Percentiles rank a stretch among this genome's conserved stretches.
Evolutionary conservation across 1,139 yeast species (phyloP).

Genomic region (Zygosaccharomyces pseudobailii): DNA sequence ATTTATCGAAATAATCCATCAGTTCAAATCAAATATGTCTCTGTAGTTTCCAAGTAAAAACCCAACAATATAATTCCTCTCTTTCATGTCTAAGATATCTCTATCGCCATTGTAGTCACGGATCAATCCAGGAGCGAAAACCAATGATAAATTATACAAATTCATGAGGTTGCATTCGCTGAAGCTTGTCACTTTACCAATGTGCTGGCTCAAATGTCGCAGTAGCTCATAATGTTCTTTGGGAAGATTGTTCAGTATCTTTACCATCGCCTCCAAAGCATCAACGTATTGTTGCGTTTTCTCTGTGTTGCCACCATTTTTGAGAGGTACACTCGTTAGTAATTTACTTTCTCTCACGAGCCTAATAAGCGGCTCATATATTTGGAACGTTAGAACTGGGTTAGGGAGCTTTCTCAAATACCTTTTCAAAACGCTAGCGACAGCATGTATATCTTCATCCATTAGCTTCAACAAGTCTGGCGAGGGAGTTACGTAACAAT

Average conservation of each 20-base stretch:
- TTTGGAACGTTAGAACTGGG: constrained; percentile 70
- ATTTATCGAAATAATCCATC: not conserved
- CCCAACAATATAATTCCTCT: constrained; percentile 76
- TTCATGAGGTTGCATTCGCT: constrained; percentile 67
- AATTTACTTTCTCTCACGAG: constrained; percentile 39
- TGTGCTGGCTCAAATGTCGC: constrained; percentile 55
- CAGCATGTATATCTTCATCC: constrained; percentile 74
- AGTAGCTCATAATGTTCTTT: constrained; percentile 61
- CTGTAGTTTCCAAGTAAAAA: constrained; percentile 53
- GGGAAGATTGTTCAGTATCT: constrained; percentile 50
- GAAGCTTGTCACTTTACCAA: constrained; percentile 50
- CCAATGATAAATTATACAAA: constrained; percentile 76
- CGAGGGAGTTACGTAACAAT: constrained; percentile 29
- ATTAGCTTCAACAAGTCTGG: constrained; percentile 38
- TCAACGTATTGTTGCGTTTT: constrained; percentile 7
- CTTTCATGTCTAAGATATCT: constrained; percentile 83
- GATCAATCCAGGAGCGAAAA: constrained; percentile 91
- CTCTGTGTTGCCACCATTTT: constrained; percentile 3
- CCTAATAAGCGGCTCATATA: constrained; percentile 62
- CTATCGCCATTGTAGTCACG: constrained; percentile 77
- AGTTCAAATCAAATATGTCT: constrained; percentile 13
- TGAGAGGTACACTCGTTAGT: constrained; percentile 26
- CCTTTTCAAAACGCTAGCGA: constrained; percentile 80
- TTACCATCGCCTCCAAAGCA: constrained; percentile 35
- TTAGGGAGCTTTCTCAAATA: constrained; percentile 80